phyloP scores from a whole-genome alignment of 2,329 filamentous ascomycete genomes.

The Pestalotiopsis sp. region DNA sequence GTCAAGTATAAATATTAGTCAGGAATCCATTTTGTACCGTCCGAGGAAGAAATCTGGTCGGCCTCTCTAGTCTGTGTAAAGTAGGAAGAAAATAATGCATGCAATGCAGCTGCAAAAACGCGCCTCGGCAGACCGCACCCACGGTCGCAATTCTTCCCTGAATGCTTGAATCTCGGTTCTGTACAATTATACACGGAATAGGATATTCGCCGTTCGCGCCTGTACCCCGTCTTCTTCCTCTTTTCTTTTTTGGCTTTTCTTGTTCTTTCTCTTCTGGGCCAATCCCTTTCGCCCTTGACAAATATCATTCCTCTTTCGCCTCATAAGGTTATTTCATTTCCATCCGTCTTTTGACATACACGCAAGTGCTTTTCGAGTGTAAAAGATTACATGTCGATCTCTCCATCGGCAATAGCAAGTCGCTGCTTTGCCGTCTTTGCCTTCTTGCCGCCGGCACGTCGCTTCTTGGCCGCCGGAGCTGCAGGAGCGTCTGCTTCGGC shows the following conservation, averaged over 20 bases:
- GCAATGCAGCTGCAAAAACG: conserved; percentile 19
- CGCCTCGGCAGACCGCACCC: not conserved
- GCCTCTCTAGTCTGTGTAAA: conserved; percentile 20
- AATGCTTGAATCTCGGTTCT: conserved; percentile 2
- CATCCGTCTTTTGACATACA: not conserved
- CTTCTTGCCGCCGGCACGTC: conserved; percentile 57
- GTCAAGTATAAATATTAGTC: conserved; percentile 28
- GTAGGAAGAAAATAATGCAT: conserved; percentile 19
- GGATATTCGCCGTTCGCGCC: not conserved
- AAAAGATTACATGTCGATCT: conserved; percentile 40
- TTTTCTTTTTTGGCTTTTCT: not conserved
- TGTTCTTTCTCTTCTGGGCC: not conserved
- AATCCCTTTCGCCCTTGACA: not conserved
- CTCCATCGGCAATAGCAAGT: conserved; percentile 68
- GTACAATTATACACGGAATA: conserved; percentile 6
- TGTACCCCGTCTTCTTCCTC: not conserved
- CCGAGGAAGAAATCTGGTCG: conserved; percentile 20
- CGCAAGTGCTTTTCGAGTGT: not conserved
- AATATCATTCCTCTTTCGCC: not conserved
- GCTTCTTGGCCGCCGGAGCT: conserved; percentile 55
- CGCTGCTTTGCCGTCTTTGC: conserved; percentile 72
- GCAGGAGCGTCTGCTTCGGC: conserved; percentile 57
- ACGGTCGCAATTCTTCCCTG: conserved; percentile 3
- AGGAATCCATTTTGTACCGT: conserved; percentile 17
- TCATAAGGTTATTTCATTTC: not conserved